These are phyloP conservation scores for Metschnikowia sp. DNA, from an alignment of 805 yeast genomes.

Conservation along the genomic window DNA sequence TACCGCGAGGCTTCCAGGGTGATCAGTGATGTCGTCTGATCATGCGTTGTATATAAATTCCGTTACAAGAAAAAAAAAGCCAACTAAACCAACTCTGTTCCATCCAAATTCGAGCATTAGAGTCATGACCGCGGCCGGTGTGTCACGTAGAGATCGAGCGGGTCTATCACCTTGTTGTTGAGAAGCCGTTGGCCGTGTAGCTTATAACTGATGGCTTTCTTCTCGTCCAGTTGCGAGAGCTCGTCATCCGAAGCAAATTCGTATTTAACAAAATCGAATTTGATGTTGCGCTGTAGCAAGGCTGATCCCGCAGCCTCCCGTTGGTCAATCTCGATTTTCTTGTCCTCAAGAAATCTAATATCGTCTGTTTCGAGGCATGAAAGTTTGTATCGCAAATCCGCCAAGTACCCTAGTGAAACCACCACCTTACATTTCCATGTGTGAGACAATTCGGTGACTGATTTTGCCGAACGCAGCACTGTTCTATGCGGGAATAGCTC, in stretches of 20 bases:
- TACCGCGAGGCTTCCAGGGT: conserved; percentile 41
- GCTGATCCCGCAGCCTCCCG: conserved; percentile 2
- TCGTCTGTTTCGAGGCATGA: conserved; percentile 13
- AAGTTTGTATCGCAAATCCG: conserved; percentile 16
- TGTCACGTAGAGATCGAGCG: conserved; percentile 21
- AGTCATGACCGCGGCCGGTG: conserved; percentile 16
- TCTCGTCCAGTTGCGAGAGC: conserved; percentile 8
- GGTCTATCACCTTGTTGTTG: conserved; percentile 15
- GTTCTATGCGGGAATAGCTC: conserved; percentile 13
- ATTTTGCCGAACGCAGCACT: conserved; percentile 8
- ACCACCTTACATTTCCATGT: conserved; percentile 24
- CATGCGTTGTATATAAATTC: conserved; percentile 6
- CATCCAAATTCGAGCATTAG: too few species aligned
- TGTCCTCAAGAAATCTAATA: conserved; percentile 12
- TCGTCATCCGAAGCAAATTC: conserved; percentile 16
- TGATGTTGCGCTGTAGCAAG: conserved; percentile 9
- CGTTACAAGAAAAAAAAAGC: not conserved
- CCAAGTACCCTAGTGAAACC: conserved; percentile 20
- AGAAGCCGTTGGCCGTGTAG: conserved; percentile 9
- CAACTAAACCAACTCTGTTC: too few species aligned
- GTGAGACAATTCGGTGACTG: conserved; percentile 12
- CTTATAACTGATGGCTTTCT: conserved; percentile 16
- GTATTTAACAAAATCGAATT: conserved; percentile 9
- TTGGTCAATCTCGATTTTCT: conserved; percentile 9
- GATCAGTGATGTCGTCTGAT: conserved; percentile 42